A percentile compares a stretch with the other conserved stretches of the same genome.
phyloP scores from a whole-genome alignment of 192 early-diverging fungal genomes.

The Phlyctochytrium arcticum region DNA sequence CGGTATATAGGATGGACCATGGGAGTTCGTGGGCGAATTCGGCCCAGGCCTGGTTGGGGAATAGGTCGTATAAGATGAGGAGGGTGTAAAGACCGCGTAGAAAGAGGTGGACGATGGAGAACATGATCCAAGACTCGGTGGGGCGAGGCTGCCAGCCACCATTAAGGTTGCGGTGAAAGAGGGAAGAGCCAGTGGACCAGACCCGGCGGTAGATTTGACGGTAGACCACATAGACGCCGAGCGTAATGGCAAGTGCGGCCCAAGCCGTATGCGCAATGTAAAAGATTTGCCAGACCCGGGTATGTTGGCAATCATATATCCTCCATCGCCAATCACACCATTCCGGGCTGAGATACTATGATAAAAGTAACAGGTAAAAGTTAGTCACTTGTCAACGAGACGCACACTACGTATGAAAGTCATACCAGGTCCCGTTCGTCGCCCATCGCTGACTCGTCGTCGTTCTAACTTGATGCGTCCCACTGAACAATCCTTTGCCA shows the following conservation, averaged over 20 bases:
- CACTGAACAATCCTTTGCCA: no score
- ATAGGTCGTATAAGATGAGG: neutral
- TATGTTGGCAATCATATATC: neutral
- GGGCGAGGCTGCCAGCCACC: neutral
- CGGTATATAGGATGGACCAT: neutral
- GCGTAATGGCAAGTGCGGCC: neutral
- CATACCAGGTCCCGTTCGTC: neutral
- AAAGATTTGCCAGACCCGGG: neutral
- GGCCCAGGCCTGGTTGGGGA: neutral
- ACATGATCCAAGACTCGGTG: neutral
- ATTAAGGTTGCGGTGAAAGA: neutral
- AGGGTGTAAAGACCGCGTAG: neutral
- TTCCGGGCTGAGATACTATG: neutral
- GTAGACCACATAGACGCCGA: neutral
- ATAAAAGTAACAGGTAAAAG: neutral
- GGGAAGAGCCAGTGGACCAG: neutral
- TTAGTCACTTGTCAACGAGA: neutral
- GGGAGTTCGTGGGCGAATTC: neutral
- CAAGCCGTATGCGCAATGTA: neutral
- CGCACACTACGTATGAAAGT: neutral
- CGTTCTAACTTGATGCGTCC: no score
- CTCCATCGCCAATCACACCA: slow-evolving; percentile 1
- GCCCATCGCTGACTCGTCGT: no score
- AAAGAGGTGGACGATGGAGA: neutral
- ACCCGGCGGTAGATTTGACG: neutral